Base-by-base conservation (phyloP, 2,329 filamentous ascomycete species). In the Uncinocarpus reesii region DNA sequence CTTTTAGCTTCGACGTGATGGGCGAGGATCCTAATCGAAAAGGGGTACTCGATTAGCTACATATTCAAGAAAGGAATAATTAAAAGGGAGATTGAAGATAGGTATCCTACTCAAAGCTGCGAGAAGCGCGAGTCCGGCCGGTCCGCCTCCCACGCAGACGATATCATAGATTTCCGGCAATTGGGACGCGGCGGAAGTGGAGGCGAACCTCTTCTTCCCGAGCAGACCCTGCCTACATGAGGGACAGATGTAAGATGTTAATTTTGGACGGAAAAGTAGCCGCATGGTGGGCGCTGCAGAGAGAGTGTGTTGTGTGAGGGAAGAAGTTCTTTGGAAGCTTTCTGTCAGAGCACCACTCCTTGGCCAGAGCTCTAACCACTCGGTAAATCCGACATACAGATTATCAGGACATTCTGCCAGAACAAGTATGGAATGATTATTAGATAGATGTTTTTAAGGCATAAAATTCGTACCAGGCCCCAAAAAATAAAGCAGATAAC, bases 91-190 rank as follows among this genome's bases (percentile, higher is more conserved):
- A 28, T 42, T 26, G 20, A n/a, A n/a, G 11, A 26, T 6, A 4
- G 10, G 21, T n/a, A 26, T 24, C 75, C 57, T 74, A 89, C 85
- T 81, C 36, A 92, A 74, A 56, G 85, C 83, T 52, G 84, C 78
- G 48, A 89, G 70, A 26, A 93, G 76, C 60, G 87, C 93, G 50
- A 98, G 74, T 48, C 90, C 90, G 37, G 88, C 88, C 20, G 89
- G 88, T 4, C 89, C 88, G 53, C 88, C 89, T 52, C 88, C 88
- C 47, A 95, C 84, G 59, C 87, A 92, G 53, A 95, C 86, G 26
- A 95, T 84, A 76, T 95, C 88, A 71, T 92, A 95, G 59, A 95
- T 81, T 55, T 93, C 85, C 11, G 61, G 58, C 8, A 66, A 26
- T 18, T 23, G 28, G 29, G 46, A 15, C 6, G 16, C 16, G 18